Evolutionary conservation across 768 basidiomycete genomes (phyloP), one percentile per base, ranked within the genome.

Genomic region (Phanerochaete sordida): DNA sequence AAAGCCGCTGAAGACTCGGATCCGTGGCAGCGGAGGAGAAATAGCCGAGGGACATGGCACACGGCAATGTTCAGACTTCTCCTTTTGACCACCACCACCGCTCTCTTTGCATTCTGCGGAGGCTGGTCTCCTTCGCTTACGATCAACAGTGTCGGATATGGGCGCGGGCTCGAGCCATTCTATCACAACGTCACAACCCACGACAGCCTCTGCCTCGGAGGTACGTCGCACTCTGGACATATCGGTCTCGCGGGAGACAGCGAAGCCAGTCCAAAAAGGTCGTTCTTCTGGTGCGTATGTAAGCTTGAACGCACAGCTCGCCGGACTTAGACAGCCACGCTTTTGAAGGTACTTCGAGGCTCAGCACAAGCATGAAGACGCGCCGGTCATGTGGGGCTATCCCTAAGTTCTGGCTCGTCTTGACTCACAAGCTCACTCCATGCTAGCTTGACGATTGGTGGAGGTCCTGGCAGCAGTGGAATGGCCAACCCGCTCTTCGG

Each of bases 301-400:
- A 21, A 12, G 37, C 12, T 1, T 37, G 8, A 35, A 23, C 13
- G 24, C 23, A 50, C 7, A 6, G 19, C 15, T 27, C 49, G 13
- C 26, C 2, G 15, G 19, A 3, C 49, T 27, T 19, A 23, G 4
- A 35, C 33, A 46, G 21, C 5, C 19, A 9, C 23, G 21, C 39
- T 52, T 21, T 9, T 16, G 15, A 43, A 73, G 75, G 75, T 69
- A 66, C 47, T 76, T 74, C 57, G 66, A 72, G 45, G 73, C 73
- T 0, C 70, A 75, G 46, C 50, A 68, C 23, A 56, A 66, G 26
- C 55, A 69, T 5, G 57, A 68, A 16, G 65, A 65, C 30, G 74
- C 73, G 1, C 73, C 73, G 0, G 49, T 74, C 35, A 70, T 76
- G 73, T 75, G n/a, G n/a, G n/a, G n/a, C n/a, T n/a, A n/a, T n/a